phyloP scores from a whole-genome alignment of 768 basidiomycete species.

The Agrocybe chaxingu region DNA sequence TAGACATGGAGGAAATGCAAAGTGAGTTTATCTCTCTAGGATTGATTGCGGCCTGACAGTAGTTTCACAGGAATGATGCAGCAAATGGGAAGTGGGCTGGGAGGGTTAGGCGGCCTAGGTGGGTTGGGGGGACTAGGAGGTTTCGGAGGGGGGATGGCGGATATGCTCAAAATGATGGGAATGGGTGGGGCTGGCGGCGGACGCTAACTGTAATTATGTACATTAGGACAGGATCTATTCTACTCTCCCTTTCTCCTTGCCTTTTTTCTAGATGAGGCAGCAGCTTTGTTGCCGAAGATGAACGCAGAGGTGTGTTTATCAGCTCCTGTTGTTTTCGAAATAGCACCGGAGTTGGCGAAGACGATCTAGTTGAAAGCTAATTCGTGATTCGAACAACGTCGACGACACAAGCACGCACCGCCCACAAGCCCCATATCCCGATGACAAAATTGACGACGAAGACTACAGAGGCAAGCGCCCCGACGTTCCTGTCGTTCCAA shows the following conservation, averaged over 20 bases:
- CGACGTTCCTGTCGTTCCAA: slow-evolving; percentile 59
- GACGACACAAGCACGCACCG: slow-evolving; percentile 39
- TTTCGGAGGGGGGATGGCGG: slow-evolving; percentile 54
- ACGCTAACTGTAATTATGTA: slow-evolving; percentile 20
- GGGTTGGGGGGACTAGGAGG: slow-evolving; percentile 62
- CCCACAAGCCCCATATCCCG: slow-evolving; percentile 70
- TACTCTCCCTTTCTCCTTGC: slow-evolving; percentile 45
- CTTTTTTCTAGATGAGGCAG: slow-evolving; percentile 63
- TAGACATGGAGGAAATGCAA: slow-evolving; percentile 95
- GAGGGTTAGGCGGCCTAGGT: slow-evolving; percentile 55
- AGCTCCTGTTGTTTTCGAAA: slow-evolving; percentile 74
- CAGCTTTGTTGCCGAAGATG: slow-evolving; percentile 71
- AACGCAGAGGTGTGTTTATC: slow-evolving; percentile 81
- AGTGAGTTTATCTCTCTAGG: slow-evolving; percentile 39
- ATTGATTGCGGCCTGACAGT: slow-evolving; percentile 2
- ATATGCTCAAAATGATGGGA: slow-evolving; percentile 89
- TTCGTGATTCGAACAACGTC: slow-evolving; percentile 1
- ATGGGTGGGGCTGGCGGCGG: slow-evolving; percentile 51
- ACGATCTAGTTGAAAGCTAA: slow-evolving; percentile 39
- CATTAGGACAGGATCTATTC: slow-evolving; percentile 13
- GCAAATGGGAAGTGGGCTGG: slow-evolving; percentile 73
- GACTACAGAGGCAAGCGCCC: slow-evolving; percentile 51
- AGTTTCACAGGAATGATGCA: slow-evolving; percentile 75
- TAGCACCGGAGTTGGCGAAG: slow-evolving; percentile 52
- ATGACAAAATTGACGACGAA: slow-evolving; percentile 47